Conservation (phyloP, 306 rosid genomes). For the Cucumis hystrix region DNA sequence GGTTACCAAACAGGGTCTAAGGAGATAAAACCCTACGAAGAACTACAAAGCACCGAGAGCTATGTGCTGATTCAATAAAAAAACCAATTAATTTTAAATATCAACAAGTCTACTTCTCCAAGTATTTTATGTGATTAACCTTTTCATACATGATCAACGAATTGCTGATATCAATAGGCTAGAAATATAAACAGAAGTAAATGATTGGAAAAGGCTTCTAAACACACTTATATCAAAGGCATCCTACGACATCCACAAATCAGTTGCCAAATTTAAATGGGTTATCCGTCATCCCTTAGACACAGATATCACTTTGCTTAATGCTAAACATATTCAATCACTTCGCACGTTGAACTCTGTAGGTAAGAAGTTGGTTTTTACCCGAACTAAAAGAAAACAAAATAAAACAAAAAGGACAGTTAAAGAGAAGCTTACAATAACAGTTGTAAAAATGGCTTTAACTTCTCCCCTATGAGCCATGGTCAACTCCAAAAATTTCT, state of each 20-base stretch:
- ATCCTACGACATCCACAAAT: not conserved
- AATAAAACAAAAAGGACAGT: not conserved
- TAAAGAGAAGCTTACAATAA: conserved; percentile 48
- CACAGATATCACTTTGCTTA: not conserved
- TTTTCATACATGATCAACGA: not conserved
- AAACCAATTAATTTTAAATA: not conserved
- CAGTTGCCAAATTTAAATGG: not conserved
- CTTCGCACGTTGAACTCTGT: not conserved
- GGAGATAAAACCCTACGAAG: not conserved
- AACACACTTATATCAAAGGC: not conserved
- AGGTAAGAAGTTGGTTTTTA: not conserved
- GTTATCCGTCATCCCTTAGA: not conserved
- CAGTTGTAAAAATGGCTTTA: conserved; percentile 71
- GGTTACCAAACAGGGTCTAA: not conserved
- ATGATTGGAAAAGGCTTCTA: not conserved
- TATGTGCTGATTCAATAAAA: not conserved
- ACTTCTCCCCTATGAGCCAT: conserved; percentile 91
- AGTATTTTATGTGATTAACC: not conserved
- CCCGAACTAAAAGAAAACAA: not conserved
- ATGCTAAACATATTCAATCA: not conserved
- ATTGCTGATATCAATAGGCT: not conserved
- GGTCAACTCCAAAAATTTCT: conserved; percentile 64
- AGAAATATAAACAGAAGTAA: not conserved
- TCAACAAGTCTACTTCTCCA: not conserved
- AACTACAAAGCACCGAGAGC: not conserved